Evolutionary conservation across 2,329 filamentous ascomycete species (phyloP).

Genomic region (Pezicula rhizophila): DNA sequence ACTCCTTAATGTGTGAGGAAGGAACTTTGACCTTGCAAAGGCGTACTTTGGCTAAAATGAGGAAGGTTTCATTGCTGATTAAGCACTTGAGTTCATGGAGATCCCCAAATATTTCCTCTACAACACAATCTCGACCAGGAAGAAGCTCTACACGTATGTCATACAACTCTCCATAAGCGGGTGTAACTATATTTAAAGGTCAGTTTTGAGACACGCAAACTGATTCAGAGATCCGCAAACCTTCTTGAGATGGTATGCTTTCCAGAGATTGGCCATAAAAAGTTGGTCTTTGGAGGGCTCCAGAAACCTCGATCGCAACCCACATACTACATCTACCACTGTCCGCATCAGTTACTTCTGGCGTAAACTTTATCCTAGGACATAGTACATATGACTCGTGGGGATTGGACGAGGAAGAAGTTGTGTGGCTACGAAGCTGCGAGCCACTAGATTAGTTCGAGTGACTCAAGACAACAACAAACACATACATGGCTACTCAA

Average conservation of each 20-base stretch:
- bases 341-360: slow-evolving; percentile 25
- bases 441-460: too few species aligned
- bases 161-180: slow-evolving; percentile 21
- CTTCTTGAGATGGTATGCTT: neutral
- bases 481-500: too few species aligned
- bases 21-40: slow-evolving; percentile 13
- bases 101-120: slow-evolving; percentile 23
- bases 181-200: slow-evolving; percentile 5
- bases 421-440: neutral
- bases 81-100: slow-evolving; percentile 19
- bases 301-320: slow-evolving; percentile 30
- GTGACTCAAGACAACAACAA: too few species aligned
- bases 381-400: slow-evolving; percentile 15
- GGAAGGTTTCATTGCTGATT: slow-evolving; percentile 18
- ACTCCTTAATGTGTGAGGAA: slow-evolving; percentile 28
- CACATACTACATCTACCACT: slow-evolving; percentile 25
- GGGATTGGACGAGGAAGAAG: neutral
- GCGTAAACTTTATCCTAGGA: slow-evolving; percentile 25
- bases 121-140: slow-evolving; percentile 17
- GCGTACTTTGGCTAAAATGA: slow-evolving; percentile 24
- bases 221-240: neutral
- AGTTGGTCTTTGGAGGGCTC: slow-evolving; percentile 18
- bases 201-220: neutral
- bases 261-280: slow-evolving; percentile 4
- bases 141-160: slow-evolving; percentile 22